phyloP scores from a whole-genome alignment of 2,329 filamentous ascomycete species.

The Penicillium sumatraense region DNA sequence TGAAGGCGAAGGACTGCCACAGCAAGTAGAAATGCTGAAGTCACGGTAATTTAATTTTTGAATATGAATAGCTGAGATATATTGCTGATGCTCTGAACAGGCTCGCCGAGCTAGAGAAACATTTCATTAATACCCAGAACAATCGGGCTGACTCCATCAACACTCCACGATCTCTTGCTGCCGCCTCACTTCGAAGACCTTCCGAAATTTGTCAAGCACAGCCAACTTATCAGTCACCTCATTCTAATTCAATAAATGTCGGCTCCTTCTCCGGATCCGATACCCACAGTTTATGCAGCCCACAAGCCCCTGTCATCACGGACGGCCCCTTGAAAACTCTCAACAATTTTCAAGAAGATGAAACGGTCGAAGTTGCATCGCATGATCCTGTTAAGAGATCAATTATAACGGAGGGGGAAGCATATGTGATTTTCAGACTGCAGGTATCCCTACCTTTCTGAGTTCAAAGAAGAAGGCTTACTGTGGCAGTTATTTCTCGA shows the following conservation, averaged over 20 bases:
- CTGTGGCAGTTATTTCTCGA: slow-evolving; percentile 1
- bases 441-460: neutral
- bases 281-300: neutral
- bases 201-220: neutral
- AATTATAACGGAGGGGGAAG: slow-evolving; percentile 6
- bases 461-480: neutral
- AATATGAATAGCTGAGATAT: neutral
- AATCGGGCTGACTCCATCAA: neutral
- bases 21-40: slow-evolving; percentile 1
- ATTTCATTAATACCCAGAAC: neutral
- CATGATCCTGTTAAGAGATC: slow-evolving; percentile 4
- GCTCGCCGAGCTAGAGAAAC: neutral
- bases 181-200: neutral
- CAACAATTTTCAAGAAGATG: slow-evolving; percentile 3
- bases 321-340: slow-evolving; percentile 9
- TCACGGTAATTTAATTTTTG: neutral
- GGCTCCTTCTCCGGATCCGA: neutral
- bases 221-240: neutral
- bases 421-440: slow-evolving; percentile 10
- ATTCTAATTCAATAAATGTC: neutral
- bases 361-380: neutral
- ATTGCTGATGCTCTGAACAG: neutral
- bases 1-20: neutral
- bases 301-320: slow-evolving; percentile 2
- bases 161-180: neutral